A percentile compares a stretch with the other conserved stretches of the same genome.
phyloP scores from a whole-genome alignment of 2,329 filamentous ascomycete species.

The Chaetomiaceae sp. region DNA sequence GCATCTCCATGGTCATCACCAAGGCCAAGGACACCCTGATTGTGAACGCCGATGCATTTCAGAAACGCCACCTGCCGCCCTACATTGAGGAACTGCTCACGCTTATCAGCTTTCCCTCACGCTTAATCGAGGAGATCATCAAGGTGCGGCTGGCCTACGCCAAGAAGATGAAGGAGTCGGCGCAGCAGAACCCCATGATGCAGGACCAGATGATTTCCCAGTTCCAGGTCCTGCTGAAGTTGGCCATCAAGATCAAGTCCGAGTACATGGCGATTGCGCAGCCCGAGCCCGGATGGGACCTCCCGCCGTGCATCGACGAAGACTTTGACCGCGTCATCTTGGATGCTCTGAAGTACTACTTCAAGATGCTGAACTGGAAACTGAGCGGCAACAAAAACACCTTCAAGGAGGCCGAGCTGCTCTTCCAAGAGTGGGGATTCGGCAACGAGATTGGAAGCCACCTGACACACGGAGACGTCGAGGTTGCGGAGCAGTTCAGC shows the following conservation, averaged over 20 bases:
- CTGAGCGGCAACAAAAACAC: slow-evolving; percentile 96
- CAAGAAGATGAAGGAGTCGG: slow-evolving; percentile 90
- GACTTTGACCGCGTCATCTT: slow-evolving; percentile 89
- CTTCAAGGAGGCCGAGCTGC: slow-evolving; percentile 95
- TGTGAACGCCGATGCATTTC: slow-evolving; percentile 76
- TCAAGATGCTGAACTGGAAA: slow-evolving; percentile 98
- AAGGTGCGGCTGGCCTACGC: slow-evolving; percentile 86
- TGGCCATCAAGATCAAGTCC: slow-evolving; percentile 88
- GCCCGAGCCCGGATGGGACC: slow-evolving; percentile 87
- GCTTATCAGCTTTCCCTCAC: slow-evolving; percentile 93
- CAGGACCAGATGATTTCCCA: slow-evolving; percentile 97
- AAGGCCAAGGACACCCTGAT: slow-evolving; percentile 94
- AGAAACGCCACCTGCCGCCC: slow-evolving; percentile 83
- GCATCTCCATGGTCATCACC: slow-evolving; percentile 79
- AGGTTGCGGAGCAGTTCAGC: slow-evolving; percentile 96
- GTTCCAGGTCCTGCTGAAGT: slow-evolving; percentile 86
- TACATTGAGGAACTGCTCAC: slow-evolving; percentile 96
- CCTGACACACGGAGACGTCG: slow-evolving; percentile 88
- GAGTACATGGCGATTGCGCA: slow-evolving; percentile 80
- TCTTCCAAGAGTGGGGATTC: slow-evolving; percentile 98
- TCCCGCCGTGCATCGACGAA: slow-evolving; percentile 94
- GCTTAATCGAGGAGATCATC: slow-evolving; percentile 94
- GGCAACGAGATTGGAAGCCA: slow-evolving; percentile 89
- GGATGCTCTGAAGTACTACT: slow-evolving; percentile 94
- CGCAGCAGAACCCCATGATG: slow-evolving; percentile 87